These are phyloP conservation scores for Escovopsis weberi DNA, from an alignment of 2,329 filamentous ascomycete genomes.

Conservation along the genomic window DNA sequence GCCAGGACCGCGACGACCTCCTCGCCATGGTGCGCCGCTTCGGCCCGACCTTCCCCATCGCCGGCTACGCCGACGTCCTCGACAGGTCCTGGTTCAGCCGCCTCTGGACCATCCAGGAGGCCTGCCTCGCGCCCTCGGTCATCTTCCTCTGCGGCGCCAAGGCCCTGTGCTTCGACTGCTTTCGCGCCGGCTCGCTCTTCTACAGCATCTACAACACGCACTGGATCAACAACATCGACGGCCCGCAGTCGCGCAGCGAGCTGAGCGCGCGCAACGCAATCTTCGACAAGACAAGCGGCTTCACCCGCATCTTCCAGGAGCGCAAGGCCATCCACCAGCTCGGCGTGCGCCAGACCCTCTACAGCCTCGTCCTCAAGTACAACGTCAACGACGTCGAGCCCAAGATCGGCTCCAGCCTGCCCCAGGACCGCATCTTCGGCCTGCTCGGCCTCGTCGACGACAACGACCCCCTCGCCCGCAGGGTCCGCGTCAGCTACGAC, in stretches of 20 bases:
- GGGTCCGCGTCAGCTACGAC: constrained; percentile 8
- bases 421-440: constrained; percentile 18
- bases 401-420: constrained; percentile 14
- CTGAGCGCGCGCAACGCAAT: constrained; percentile 9
- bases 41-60: constrained; percentile 12
- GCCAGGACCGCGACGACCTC: constrained; percentile 15
- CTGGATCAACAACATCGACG: constrained; percentile 9
- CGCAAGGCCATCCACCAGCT: constrained; percentile 15
- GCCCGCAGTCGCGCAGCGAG: constrained; percentile 6
- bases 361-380: constrained; percentile 16
- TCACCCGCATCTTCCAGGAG: constrained; percentile 15
- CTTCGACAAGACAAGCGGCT: constrained; percentile 9
- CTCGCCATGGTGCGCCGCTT: constrained; percentile 11
- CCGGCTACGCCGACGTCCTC: constrained; percentile 14
- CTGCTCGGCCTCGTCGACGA: constrained; percentile 15
- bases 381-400: constrained; percentile 12
- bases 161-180: constrained; percentile 13
- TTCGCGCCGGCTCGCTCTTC: constrained; percentile 13
- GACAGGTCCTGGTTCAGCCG: constrained; percentile 17
- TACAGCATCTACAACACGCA: constrained; percentile 17
- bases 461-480: constrained; percentile 8
- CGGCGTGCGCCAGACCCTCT: constrained; percentile 7
- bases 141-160: constrained; percentile 15
- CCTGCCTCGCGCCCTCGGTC: constrained; percentile 11
- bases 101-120: constrained; percentile 22